Evolutionary conservation across 148 eudicot species (phyloP), one percentile per base, ranked within the genome.

Genomic region (Spergularia bocconei): DNA sequence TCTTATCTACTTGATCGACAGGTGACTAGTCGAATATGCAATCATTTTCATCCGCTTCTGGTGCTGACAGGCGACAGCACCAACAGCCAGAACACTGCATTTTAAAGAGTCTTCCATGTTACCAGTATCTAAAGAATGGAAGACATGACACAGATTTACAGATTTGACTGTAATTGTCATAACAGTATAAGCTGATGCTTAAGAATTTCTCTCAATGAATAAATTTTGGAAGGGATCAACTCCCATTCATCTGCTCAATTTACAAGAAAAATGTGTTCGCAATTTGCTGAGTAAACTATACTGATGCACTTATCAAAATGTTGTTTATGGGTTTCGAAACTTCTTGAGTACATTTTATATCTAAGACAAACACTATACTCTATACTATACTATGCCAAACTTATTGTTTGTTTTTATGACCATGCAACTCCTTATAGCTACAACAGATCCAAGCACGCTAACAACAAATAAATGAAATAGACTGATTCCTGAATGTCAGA

Each of bases 331-430:
- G 41, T 53, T 29, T 58, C 65, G 67, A 56, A 75, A 67, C 77
- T 20, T 53, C 64, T 59, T 61, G 14, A 62, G 52, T 67, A 74
- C 78, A 80, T 70, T 71, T 59, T 76, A 80, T 20, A 76, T 69
- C 83, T 76, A 64, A 80, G 39, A 75, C 70, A 70, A 50, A 2
- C 36, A 80, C 76, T 73, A 76, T 66, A 70, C 75, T 76, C 70
- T 33, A 41, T 13, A 38, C 69, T 65, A 65, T 71, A 70, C 76
- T 77, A 76, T 39, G 17, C 63, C 58, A 61, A 36, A 70, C 66
- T 78, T 78, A 77, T 80, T 76, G 60, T 57, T 68, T 63, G 56
- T 62, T 48, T 62, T 48, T 56, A 61, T 59, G 41, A 75, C 59
- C 64, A 80, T 62, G 39, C 17, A 57, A 64, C 53, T 73, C 63